Conservation (phyloP, 148 eudicot species). For the Salicornia ramosissima region DNA sequence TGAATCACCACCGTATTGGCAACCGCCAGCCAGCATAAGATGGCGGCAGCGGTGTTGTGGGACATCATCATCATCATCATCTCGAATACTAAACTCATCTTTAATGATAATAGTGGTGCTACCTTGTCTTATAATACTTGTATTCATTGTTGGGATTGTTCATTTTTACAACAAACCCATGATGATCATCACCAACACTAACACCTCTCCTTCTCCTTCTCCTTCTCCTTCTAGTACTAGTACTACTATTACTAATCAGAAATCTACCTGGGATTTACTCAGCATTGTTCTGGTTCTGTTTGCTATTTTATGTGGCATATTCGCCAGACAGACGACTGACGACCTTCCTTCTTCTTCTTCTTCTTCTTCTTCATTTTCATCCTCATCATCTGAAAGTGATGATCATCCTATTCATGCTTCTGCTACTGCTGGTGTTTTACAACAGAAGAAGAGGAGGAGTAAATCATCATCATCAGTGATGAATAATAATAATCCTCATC, state of each 20-base stretch:
- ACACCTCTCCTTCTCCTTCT: not conserved
- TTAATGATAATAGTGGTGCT: constrained; percentile 40
- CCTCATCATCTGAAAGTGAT: not conserved
- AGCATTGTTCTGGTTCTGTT: constrained; percentile 50
- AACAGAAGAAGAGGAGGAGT: constrained; percentile 1
- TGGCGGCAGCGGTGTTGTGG: constrained; percentile 23
- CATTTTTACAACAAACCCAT: constrained; percentile 19
- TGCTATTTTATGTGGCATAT: constrained; percentile 67
- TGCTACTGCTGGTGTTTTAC: not conserved
- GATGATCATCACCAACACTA: not conserved
- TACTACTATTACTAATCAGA: constrained; percentile 30
- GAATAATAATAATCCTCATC: not conserved
- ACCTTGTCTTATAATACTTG: constrained; percentile 38
- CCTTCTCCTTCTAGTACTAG: not conserved
- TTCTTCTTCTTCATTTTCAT: too few species aligned
- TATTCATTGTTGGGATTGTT: constrained; percentile 31
- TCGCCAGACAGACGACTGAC: constrained; percentile 47
- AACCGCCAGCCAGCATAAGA: constrained; percentile 31
- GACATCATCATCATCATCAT: constrained; percentile 18
- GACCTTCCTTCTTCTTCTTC: constrained; percentile 16
- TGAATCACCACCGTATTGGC: constrained; percentile 50
- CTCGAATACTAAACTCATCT: constrained; percentile 49
- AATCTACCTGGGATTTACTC: constrained; percentile 51
- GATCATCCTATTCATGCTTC: too few species aligned
- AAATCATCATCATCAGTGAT: constrained; percentile 14